These are phyloP conservation scores for Chrysanthemum lavandulifolium DNA, from an alignment of 129 eudicot genomes.

Conservation along the genomic window DNA sequence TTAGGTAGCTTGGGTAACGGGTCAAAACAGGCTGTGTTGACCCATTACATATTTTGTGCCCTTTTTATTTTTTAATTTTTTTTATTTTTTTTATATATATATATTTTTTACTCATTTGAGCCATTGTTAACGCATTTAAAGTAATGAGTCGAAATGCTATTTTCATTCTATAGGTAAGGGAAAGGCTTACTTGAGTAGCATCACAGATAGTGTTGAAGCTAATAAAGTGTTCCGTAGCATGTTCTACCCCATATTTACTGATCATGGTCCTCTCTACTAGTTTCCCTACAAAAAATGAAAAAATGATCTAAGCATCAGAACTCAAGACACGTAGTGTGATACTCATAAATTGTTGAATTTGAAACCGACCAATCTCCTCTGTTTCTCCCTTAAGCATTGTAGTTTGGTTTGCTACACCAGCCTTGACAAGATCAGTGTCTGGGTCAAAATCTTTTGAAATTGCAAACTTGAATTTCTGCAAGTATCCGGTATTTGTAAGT, in stretches of 20 bases:
- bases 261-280: conserved; percentile 85
- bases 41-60: not conserved
- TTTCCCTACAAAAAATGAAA: conserved; percentile 45
- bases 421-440: conserved; percentile 62
- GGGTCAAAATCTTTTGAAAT: conserved; percentile 80
- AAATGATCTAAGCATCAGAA: conserved; percentile 7
- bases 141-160: too few relatives aligned
- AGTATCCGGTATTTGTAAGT: not conserved
- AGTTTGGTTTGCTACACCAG: conserved; percentile 86
- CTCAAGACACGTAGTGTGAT: not conserved
- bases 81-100: too few relatives aligned
- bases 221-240: conserved; percentile 64
- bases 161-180: not conserved
- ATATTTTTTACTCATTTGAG: not conserved
- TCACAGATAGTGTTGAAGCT: conserved; percentile 95
- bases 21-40: not conserved
- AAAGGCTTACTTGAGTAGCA: conserved; percentile 73
- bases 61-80: too few relatives aligned
- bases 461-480: conserved; percentile 84
- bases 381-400: conserved; percentile 95
- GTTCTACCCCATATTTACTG: conserved; percentile 80
- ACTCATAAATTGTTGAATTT: not conserved
- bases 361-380: conserved; percentile 71
- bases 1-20: not conserved
- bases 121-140: not conserved